A percentile compares a stretch with the other conserved stretches of the same genome.
phyloP scores from a whole-genome alignment of 1,284 basidiomycete species.

The Vanrija sp. region DNA sequence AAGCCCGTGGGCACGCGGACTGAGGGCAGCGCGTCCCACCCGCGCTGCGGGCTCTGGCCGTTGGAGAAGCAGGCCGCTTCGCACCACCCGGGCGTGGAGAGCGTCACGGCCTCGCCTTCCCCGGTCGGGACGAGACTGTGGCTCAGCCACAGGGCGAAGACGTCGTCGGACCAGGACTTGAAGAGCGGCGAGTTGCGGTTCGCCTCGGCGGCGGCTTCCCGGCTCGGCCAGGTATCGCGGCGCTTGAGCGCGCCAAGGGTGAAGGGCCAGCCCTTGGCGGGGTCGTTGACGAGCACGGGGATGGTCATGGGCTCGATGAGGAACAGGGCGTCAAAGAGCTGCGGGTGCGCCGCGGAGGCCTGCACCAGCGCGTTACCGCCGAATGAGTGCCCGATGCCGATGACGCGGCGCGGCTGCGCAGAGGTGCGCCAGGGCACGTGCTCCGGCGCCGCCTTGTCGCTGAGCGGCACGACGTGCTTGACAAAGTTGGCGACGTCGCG shows the following conservation, averaged over 20 bases:
- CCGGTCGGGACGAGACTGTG: conserved; percentile 56
- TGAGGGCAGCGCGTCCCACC: conserved; percentile 30
- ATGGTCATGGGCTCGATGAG: conserved; percentile 67
- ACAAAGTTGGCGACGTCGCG: conserved; percentile 45
- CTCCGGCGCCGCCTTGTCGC: too few relatives aligned
- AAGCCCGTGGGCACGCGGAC: conserved; percentile 32
- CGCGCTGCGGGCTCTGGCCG: conserved; percentile 23
- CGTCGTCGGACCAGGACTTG: conserved; percentile 54
- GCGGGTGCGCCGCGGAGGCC: conserved; percentile 61
- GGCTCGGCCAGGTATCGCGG: conserved; percentile 58
- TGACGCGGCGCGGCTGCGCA: conserved; percentile 10
- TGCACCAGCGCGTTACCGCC: conserved; percentile 65
- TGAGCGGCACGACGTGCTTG: conserved; percentile 50
- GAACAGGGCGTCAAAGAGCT: conserved; percentile 66
- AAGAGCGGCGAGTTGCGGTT: conserved; percentile 53
- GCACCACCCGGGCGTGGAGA: conserved; percentile 35
- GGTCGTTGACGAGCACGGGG: conserved; percentile 9
- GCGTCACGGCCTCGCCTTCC: conserved; percentile 16
- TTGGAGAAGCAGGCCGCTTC: conserved; percentile 37
- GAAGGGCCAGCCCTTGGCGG: conserved; percentile 15
- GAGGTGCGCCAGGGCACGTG: conserved; percentile 31
- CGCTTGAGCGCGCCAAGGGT: conserved; percentile 58
- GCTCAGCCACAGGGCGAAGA: conserved; percentile 64
- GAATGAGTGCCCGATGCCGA: conserved; percentile 76
- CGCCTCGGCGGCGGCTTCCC: conserved; percentile 59